Percentiles rank a stretch among this genome's conserved stretches.
These are phyloP conservation scores for Ramaria rubella DNA, from an alignment of 768 basidiomycete species.

Conservation along the genomic window DNA sequence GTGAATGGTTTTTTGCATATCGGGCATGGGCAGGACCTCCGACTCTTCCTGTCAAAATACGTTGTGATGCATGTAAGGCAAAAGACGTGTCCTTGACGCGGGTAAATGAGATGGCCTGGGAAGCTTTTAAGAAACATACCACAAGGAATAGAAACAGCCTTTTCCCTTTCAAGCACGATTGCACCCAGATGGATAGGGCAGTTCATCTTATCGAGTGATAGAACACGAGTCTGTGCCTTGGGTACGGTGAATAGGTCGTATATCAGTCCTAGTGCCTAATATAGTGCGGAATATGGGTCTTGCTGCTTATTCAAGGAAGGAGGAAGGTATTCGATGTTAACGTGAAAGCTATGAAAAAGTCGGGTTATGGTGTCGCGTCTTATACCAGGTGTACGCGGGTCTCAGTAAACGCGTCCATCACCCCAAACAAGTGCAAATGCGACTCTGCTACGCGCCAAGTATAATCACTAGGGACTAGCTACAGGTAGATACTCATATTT, in stretches of 20 bases:
- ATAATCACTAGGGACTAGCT: too few species aligned
- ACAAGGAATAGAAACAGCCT: background rate
- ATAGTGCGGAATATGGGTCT: too few species aligned
- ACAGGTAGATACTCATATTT: too few species aligned
- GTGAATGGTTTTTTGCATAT: background rate
- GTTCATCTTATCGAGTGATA: too few species aligned
- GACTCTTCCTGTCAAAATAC: background rate
- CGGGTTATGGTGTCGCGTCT: too few species aligned
- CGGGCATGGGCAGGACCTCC: background rate
- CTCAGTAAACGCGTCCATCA: background rate
- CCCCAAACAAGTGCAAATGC: background rate
- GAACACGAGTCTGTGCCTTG: too few species aligned
- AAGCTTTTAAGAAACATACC: background rate
- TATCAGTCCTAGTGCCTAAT: too few species aligned
- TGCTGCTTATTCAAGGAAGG: too few species aligned
- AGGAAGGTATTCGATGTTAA: too few species aligned
- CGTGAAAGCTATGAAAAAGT: too few species aligned
- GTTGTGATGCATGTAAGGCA: background rate
- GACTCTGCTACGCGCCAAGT: too few species aligned
- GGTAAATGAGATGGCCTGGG: background rate
- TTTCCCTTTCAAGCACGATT: background rate
- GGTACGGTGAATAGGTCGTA: too few species aligned
- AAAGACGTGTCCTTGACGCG: constrained; percentile 8
- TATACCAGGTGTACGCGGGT: background rate
- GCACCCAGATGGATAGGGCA: constrained; percentile 8